Evolutionary conservation across 345 rosid genomes (phyloP).

Genomic region (Conringia planisiliqua): DNA sequence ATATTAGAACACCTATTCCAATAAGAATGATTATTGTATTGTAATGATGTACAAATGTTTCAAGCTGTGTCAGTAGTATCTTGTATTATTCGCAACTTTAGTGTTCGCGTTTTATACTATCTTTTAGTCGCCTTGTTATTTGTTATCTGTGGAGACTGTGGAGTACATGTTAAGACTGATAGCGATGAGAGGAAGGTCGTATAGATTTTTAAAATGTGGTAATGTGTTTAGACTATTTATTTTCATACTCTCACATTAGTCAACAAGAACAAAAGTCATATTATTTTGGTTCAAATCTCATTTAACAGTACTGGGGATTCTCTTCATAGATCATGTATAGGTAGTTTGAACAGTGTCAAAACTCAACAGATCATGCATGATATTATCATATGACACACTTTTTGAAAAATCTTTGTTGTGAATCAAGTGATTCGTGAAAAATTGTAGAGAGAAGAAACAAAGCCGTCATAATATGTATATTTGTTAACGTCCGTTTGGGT

Average conservation of each 20-base stretch:
- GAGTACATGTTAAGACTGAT: not conserved
- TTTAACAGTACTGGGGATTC: not conserved
- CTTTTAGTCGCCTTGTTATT: not conserved
- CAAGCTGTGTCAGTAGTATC: not conserved
- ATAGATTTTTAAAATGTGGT: not conserved
- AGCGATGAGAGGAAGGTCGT: not conserved
- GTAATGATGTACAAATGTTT: not conserved
- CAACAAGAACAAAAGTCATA: not conserved
- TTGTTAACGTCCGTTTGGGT: not conserved
- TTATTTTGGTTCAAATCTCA: not conserved
- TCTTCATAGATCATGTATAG: not conserved
- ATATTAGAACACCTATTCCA: not conserved
- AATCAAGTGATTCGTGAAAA: not conserved
- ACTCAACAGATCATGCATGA: not conserved
- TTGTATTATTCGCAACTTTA: not conserved
- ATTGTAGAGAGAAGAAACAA: not conserved
- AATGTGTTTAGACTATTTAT: not conserved
- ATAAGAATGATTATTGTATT: too few relatives aligned
- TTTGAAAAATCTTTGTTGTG: not conserved
- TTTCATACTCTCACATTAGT: not conserved
- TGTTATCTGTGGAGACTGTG: not conserved
- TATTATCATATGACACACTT: not conserved
- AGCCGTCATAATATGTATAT: not conserved
- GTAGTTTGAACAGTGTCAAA: not conserved
- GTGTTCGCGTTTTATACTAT: not conserved